These are phyloP conservation scores for Patellifolia procumbens DNA, from an alignment of 179 eudicot species.

Conservation along the genomic window DNA sequence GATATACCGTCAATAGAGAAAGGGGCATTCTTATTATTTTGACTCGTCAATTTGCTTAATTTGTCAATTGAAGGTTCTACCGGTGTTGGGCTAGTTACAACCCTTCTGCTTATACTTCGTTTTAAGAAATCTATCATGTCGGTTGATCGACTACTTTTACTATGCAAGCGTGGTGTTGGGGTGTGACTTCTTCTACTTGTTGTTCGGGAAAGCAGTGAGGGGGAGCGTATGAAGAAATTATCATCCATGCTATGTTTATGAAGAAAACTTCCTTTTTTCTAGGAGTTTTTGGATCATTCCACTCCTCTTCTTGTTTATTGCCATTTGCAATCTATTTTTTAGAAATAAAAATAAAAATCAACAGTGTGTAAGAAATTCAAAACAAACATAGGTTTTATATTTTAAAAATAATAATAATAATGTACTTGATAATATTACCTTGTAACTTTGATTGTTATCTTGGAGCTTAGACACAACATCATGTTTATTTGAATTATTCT, in stretches of 20 bases:
- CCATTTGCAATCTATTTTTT: slow-evolving; percentile 1
- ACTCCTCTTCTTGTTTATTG: slow-evolving; percentile 12
- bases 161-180: slow-evolving; percentile 32
- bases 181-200: slow-evolving; percentile 40
- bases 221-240: slow-evolving; percentile 37
- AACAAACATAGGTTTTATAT: neutral
- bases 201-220: slow-evolving; percentile 31
- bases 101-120: slow-evolving; percentile 24
- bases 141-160: slow-evolving; percentile 25
- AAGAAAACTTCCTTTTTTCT: neutral
- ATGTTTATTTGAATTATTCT: slow-evolving; percentile 35
- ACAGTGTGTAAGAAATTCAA: neutral
- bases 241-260: slow-evolving; percentile 33
- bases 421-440: slow-evolving; percentile 14
- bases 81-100: slow-evolving; percentile 25
- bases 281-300: slow-evolving; percentile 32
- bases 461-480: slow-evolving; percentile 29
- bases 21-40: neutral
- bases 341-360: neutral
- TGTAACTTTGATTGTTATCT: neutral
- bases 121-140: slow-evolving; percentile 15
- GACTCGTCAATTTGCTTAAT: slow-evolving; percentile 27
- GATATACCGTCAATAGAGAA: neutral
- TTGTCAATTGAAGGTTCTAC: slow-evolving; percentile 8
- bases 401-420: neutral